These are phyloP conservation scores for Paraleonurus japonicus DNA, from an alignment of 257 asterid species.

Conservation along the genomic window DNA sequence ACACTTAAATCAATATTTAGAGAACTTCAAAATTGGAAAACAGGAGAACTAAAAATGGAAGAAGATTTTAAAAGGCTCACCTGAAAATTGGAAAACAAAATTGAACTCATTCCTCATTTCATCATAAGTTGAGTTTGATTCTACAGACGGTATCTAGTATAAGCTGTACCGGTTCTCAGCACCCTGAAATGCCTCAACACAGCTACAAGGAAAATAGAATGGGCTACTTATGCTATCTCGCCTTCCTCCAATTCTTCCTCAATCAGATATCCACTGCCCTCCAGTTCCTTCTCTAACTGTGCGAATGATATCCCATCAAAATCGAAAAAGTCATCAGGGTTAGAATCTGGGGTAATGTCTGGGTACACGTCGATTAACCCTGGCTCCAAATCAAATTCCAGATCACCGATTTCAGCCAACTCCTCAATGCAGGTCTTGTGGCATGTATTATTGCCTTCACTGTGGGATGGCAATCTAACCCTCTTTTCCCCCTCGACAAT, in stretches of 20 bases:
- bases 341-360: conserved; percentile 31
- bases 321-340: conserved; percentile 38
- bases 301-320: conserved; percentile 34
- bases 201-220: background rate
- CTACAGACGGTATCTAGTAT: no score
- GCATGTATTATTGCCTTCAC: conserved; percentile 9
- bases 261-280: conserved; percentile 20
- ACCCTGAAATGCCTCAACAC: background rate
- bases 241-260: conserved; percentile 88
- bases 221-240: conserved; percentile 47
- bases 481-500: conserved; percentile 12
- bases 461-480: conserved; percentile 8
- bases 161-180: no score
- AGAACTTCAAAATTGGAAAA: background rate
- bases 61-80: background rate
- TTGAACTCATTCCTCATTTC: background rate
- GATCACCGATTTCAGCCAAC: conserved; percentile 37
- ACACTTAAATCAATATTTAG: background rate
- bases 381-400: conserved; percentile 47
- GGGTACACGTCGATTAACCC: conserved; percentile 35
- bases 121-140: background rate
- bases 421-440: conserved; percentile 35
- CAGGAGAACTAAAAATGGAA: background rate
- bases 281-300: conserved; percentile 14
- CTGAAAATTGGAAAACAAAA: background rate